Evolutionary conservation across 441 rosid species (phyloP).

Genomic region (Euphorbia corollata): DNA sequence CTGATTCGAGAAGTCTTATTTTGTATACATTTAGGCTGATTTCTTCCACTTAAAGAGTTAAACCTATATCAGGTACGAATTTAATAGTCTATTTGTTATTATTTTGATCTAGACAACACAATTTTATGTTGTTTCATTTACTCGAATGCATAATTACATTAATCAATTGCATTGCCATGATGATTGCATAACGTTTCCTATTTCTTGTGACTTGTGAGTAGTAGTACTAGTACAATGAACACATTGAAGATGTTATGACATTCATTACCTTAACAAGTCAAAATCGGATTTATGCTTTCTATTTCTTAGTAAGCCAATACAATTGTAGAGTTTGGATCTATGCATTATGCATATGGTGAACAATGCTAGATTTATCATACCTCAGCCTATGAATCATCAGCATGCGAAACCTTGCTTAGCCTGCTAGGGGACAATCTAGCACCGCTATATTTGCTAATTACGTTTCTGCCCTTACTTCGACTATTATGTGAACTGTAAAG

Average conservation of each 20-base stretch:
- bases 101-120: background rate
- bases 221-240: background rate
- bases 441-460: background rate
- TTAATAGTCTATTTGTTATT: background rate
- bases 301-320: background rate
- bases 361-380: background rate
- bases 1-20: background rate
- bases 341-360: conserved; percentile 2
- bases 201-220: background rate
- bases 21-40: background rate
- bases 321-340: background rate
- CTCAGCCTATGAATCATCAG: conserved; percentile 26
- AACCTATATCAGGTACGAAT: background rate
- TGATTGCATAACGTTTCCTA: background rate
- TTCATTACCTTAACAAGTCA: background rate
- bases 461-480: conserved; percentile 28
- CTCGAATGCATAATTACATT: background rate
- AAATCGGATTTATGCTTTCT: background rate
- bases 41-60: background rate
- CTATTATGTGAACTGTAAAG: conserved; percentile 29
- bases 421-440: conserved; percentile 33
- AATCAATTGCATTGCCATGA: background rate
- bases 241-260: background rate
- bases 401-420: conserved; percentile 47
- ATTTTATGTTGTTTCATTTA: too few species aligned